Percentiles rank a stretch among this genome's conserved stretches.
These are phyloP conservation scores for Pythium guiyangense DNA, from an alignment of 352 stramenopile genomes.

Conservation along the genomic window DNA sequence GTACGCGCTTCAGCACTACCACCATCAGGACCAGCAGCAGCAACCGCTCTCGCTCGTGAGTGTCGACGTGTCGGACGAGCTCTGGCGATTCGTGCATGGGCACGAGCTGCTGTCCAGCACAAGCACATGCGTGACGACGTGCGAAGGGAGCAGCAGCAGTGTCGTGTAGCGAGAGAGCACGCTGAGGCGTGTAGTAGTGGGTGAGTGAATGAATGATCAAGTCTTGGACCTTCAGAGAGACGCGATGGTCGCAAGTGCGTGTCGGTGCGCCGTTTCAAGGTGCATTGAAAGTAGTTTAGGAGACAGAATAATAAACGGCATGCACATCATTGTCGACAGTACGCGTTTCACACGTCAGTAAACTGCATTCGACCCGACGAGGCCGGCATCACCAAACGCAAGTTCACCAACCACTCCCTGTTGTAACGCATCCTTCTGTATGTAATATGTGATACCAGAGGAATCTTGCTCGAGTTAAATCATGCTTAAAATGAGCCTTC, in stretches of 20 bases:
- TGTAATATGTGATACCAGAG: neutral
- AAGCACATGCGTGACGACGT: neutral
- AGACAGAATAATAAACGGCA: neutral
- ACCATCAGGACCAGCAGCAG: too few relatives aligned
- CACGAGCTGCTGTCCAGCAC: too few relatives aligned
- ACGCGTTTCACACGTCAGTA: too few relatives aligned
- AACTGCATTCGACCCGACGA: neutral
- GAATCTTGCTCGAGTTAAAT: too few relatives aligned
- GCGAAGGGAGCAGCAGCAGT: too few relatives aligned
- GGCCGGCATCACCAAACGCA: neutral
- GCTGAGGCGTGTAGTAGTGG: neutral
- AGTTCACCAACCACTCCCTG: conserved; percentile 5
- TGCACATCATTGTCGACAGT: too few relatives aligned
- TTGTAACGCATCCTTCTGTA: neutral
- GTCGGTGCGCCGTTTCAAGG: neutral
- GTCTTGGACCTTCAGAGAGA: too few relatives aligned
- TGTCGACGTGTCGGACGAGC: neutral
- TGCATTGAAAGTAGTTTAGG: neutral
- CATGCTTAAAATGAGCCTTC: too few relatives aligned
- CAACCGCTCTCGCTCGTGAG: too few relatives aligned
- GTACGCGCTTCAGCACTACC: too few relatives aligned
- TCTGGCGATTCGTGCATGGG: neutral
- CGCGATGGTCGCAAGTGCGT: too few relatives aligned
- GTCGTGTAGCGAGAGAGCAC: neutral
- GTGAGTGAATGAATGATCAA: too few relatives aligned